Base-by-base conservation (phyloP, 1,284 basidiomycete genomes). In the Sparassis latifolia region DNA sequence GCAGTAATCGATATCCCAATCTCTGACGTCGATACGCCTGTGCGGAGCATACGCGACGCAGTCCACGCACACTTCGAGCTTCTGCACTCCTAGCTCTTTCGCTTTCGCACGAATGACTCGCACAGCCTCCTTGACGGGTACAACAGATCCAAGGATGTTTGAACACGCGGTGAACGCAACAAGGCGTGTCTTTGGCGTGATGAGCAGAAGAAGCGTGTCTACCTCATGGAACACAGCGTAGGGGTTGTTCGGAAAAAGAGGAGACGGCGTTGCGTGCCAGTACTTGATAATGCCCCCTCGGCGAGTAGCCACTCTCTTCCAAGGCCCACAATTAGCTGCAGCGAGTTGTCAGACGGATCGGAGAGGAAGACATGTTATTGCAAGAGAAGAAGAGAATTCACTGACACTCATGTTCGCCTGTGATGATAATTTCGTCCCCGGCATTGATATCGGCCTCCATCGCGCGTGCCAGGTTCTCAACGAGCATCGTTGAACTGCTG, bases 1-100 rank as follows among this genome's bases (percentile, higher is more conserved):
- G 44, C 76, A 78, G 60, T 82, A 87, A 58, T 91, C 86, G 35
- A 87, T 75, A 49, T 87, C 85, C 88, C 86, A 89, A 43, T 74
- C 79, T 54, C 74, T 76, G 3, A 89, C 86, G 57, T 86, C 79
- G 27, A 90, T 78, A 45, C 69, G 66, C 6, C 86, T 71, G 60
- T 91, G 87, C 1, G 88, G 87, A 3, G 86, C 85, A 58, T 86
- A 90, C 2, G 87, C 86, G 1, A 91, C 89, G 54, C 86, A 88
- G 59, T 91, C 89, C 1, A 90, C 74, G 1, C 74, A 77, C 41
- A 87, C 69, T 64, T 87, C 77, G 42, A 88, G 63, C 64, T 85
- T 83, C 46, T 63, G 62, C n/a, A 75, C 74, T n/a, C 84, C 81
- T 37, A 76, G 67, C 31, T 74, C 70, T 37, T 67, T 68, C 0